Conservation (phyloP, 768 basidiomycete genomes). For the Mycena polygramma region DNA sequence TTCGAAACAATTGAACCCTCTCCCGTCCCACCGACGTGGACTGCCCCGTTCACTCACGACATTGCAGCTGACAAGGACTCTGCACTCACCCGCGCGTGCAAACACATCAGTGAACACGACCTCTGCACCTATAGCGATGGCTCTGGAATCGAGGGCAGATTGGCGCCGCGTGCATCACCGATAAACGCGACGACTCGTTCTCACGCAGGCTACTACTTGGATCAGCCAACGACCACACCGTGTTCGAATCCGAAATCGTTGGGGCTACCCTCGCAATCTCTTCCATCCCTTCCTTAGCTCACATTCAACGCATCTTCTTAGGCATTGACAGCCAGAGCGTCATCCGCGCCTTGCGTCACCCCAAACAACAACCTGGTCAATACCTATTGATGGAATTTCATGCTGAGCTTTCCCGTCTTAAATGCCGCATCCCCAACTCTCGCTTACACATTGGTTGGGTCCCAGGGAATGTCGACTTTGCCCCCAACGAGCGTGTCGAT, state of each 20-base stretch:
- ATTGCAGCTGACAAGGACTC: background rate
- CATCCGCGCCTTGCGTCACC: background rate
- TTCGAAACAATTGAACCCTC: slow-evolving; percentile 15
- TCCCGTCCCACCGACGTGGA: background rate
- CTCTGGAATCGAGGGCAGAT: too few species aligned
- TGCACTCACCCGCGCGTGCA: background rate
- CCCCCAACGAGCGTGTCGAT: slow-evolving; percentile 32
- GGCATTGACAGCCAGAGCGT: too few species aligned
- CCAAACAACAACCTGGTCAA: slow-evolving; percentile 25
- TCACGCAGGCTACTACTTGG: too few species aligned
- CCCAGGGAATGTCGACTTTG: slow-evolving; percentile 30
- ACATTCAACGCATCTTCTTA: too few species aligned
- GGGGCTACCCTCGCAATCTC: too few species aligned
- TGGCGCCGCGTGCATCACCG: too few species aligned
- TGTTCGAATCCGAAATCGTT: too few species aligned
- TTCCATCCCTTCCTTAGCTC: too few species aligned
- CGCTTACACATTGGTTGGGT: slow-evolving; percentile 28
- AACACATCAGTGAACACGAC: background rate
- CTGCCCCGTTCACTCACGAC: background rate
- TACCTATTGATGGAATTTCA: slow-evolving; percentile 31
- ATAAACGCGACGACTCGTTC: too few species aligned
- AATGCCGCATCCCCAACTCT: background rate
- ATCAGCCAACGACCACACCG: too few species aligned
- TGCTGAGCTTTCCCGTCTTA: slow-evolving; percentile 1
- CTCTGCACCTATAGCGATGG: background rate